Conservation (phyloP, 495 filamentous ascomycete species). For the Venustampulla echinocandica region DNA sequence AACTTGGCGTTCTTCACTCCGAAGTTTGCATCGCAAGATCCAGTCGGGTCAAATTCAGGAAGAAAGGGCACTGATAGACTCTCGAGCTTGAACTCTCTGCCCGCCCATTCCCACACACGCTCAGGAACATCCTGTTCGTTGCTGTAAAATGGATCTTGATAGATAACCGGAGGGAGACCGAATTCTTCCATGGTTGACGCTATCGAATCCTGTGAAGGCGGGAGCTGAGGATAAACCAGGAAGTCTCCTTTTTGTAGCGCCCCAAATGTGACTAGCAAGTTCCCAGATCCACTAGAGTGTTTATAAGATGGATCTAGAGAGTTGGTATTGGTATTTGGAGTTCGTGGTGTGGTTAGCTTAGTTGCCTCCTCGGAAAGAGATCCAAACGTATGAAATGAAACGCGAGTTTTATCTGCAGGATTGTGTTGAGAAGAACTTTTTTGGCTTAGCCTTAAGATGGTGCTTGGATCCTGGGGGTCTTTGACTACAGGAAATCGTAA, state of each 20-base stretch:
- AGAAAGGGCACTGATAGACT: slow-evolving; percentile 69
- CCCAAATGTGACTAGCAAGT: slow-evolving; percentile 10
- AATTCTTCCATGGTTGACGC: slow-evolving; percentile 34
- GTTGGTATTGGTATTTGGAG: no score
- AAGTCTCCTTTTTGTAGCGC: slow-evolving; percentile 6
- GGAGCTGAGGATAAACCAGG: slow-evolving; percentile 23
- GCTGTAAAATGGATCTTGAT: slow-evolving; percentile 82
- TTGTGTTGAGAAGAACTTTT: slow-evolving; percentile 28
- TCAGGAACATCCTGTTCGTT: slow-evolving; percentile 81
- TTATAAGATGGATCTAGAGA: no score
- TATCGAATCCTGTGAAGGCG: slow-evolving; percentile 33
- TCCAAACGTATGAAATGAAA: slow-evolving; percentile 28
- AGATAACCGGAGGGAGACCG: slow-evolving; percentile 50
- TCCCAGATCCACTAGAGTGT: no score
- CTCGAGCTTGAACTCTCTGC: slow-evolving; percentile 73
- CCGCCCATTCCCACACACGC: slow-evolving; percentile 73
- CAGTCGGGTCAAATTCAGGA: slow-evolving; percentile 66
- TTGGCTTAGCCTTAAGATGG: slow-evolving; percentile 61
- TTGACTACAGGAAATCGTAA: slow-evolving; percentile 75
- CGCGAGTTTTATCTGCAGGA: slow-evolving; percentile 32
- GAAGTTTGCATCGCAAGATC: slow-evolving; percentile 43
- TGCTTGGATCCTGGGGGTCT: slow-evolving; percentile 58
- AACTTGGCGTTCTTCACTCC: slow-evolving; percentile 40
- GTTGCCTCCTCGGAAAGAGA: no score
- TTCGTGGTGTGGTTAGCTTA: no score